Conservation (phyloP, 192 early-diverging fungal genomes). For the Gryganskiella cystojenkinii region DNA sequence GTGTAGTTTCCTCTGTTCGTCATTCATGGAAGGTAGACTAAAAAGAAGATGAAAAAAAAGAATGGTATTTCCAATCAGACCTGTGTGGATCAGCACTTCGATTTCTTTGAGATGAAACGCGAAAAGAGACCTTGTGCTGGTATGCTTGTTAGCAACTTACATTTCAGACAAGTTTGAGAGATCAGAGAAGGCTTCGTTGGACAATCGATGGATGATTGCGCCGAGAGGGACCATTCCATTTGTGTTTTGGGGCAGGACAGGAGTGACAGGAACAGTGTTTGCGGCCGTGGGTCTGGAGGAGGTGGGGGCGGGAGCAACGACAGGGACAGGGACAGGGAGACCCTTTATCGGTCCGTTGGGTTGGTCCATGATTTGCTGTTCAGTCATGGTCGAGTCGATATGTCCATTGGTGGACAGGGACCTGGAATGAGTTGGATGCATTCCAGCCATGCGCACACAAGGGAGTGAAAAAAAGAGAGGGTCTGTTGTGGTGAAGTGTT, state of each 20-base stretch:
- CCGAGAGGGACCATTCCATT: slow-evolving; percentile 72
- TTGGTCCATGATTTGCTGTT: slow-evolving; percentile 34
- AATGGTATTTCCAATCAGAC: neutral
- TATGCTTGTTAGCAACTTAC: slow-evolving; percentile 33
- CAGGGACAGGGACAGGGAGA: neutral
- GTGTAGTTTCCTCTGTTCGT: slow-evolving; percentile 65
- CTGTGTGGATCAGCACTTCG: neutral
- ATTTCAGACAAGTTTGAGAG: slow-evolving; percentile 74
- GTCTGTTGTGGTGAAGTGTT: slow-evolving; percentile 2
- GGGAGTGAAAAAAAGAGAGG: neutral
- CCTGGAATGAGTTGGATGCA: slow-evolving; percentile 23
- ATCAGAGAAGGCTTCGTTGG: slow-evolving; percentile 73
- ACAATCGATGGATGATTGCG: slow-evolving; percentile 67
- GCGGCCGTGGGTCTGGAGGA: slow-evolving; percentile 6
- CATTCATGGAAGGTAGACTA: slow-evolving; percentile 68
- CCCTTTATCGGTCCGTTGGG: slow-evolving; percentile 32
- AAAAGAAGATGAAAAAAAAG: neutral
- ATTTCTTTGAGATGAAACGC: neutral
- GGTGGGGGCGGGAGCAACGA: neutral
- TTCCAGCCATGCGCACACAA: slow-evolving; percentile 46
- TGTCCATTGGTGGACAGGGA: slow-evolving; percentile 23
- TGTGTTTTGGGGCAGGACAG: slow-evolving; percentile 66
- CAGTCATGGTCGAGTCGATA: slow-evolving; percentile 12
- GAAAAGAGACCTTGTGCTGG: neutral
- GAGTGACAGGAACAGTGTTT: neutral